These are phyloP conservation scores for Dactylellina cionopaga DNA, from an alignment of 2,329 filamentous ascomycete species.

Conservation along the genomic window DNA sequence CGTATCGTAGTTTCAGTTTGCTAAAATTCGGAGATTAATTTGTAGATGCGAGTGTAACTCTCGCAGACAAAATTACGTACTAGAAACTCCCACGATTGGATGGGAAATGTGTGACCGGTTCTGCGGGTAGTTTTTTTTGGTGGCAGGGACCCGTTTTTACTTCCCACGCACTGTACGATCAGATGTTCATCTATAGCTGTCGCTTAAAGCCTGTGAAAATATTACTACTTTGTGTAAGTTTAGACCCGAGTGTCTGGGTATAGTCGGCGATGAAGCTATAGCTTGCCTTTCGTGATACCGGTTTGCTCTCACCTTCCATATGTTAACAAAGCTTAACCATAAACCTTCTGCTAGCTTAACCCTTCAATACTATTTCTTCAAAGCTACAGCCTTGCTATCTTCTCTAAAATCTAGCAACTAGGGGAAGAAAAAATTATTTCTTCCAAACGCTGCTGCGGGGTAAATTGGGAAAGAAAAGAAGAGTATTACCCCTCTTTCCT, in stretches of 20 bases:
- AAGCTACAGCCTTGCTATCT: no score
- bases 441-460: constrained; percentile 29
- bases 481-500: constrained; percentile 22
- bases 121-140: no score
- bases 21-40: constrained; percentile 21
- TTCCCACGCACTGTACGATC: no score
- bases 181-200: no score
- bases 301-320: neutral
- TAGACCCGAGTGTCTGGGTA: constrained; percentile 2
- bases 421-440: no score
- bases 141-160: no score
- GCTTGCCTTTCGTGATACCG: neutral
- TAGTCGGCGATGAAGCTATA: constrained; percentile 7
- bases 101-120: no score
- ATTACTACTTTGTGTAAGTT: no score
- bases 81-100: constrained; percentile 22
- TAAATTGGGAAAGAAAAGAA: constrained; percentile 1
- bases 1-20: no score
- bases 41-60: neutral
- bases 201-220: no score
- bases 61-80: constrained; percentile 14
- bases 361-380: no score
- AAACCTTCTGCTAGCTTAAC: neutral
- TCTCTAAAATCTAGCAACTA: no score
- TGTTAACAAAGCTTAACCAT: neutral